Percentiles rank a stretch among this genome's conserved stretches.
Conservation (phyloP, 2,329 filamentous ascomycete genomes). For the Cladosporium cucumerinum region DNA sequence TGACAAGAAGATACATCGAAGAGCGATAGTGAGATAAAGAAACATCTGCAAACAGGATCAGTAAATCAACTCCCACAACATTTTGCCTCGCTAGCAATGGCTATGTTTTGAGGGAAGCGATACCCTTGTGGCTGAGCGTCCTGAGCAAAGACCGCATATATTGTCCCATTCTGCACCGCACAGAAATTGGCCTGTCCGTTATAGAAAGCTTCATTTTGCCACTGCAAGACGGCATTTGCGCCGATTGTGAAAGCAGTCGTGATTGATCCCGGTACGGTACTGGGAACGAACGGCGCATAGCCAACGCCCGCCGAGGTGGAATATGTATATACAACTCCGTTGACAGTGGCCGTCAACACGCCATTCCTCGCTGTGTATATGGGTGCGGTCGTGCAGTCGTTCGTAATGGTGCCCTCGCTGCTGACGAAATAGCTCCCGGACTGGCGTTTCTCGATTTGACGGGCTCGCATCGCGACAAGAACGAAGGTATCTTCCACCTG, state of each 20-base stretch:
- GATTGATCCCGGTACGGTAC: slow-evolving; percentile 27
- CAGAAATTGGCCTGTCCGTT: slow-evolving; percentile 32
- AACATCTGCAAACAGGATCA: slow-evolving; percentile 15
- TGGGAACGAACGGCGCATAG: slow-evolving; percentile 27
- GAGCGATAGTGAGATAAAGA: slow-evolving; percentile 27
- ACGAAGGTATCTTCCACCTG: slow-evolving; percentile 20
- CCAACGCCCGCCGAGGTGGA: slow-evolving; percentile 26
- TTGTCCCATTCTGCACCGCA: slow-evolving; percentile 28
- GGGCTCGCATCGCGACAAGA: slow-evolving; percentile 17
- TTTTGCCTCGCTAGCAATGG: neutral
- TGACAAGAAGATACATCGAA: slow-evolving; percentile 28
- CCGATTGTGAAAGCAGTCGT: slow-evolving; percentile 27
- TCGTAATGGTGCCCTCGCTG: slow-evolving; percentile 29
- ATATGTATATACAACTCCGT: slow-evolving; percentile 28
- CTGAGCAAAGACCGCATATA: slow-evolving; percentile 30
- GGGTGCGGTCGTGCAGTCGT: slow-evolving; percentile 30
- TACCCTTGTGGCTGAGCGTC: slow-evolving; percentile 24
- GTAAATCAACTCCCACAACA: neutral
- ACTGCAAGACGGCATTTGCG: slow-evolving; percentile 23
- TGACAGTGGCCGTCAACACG: slow-evolving; percentile 28
- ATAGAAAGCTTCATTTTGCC: slow-evolving; percentile 28
- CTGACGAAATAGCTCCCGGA: slow-evolving; percentile 25
- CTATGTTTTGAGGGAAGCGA: neutral
- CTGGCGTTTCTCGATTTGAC: slow-evolving; percentile 22
- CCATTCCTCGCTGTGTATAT: slow-evolving; percentile 29